Evolutionary conservation across 495 filamentous ascomycete genomes (phyloP), one percentile per base, ranked within the genome.

Genomic region (Annulohypoxylon moriforme): DNA sequence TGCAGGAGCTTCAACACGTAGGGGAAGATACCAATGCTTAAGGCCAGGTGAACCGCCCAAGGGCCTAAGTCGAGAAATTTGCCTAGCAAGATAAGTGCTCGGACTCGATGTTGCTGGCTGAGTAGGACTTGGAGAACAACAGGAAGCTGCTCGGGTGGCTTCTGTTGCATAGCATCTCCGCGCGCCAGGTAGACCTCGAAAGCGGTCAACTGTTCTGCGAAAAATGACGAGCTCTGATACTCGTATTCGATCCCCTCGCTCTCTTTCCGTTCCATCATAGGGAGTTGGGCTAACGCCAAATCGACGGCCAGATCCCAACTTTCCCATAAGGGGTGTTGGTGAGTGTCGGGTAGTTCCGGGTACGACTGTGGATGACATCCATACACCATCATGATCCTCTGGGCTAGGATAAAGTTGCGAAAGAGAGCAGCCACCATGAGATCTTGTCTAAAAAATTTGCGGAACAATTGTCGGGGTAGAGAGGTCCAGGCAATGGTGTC

Each of bases 401-500:
- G 96, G 20, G 93, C 93, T 6, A 99, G 88, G 7, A 99, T 85
- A 74, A 98, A 99, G 77, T 98, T 98, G 33, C 96, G 87, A 78
- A 98, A 99, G 0, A 99, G 85, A 13, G 96, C 96, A 13, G 96
- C 96, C 29, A 98, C 96, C 96, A 99, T 98, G n/a, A 99, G 84
- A 77, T 99, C 96, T 75, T 99, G 96, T 9, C 96, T 84, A 77
- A 98, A 99, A 56, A 98, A 92, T 74, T 96, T 96, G 81, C 96
- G 95, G 80, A 99, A 99, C 16, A 97, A 81, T 14, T 93, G 88
- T 3, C 94, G 90, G 8, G 94, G 92, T 10, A 99, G 81, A 3
- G 91, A 93, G 52, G 97, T 98, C 96, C 96, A 99, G 6, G 96
- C 96, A 76, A 99, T 99, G 0, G 96, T 98, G 78, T 99, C 96